Evolutionary conservation across 768 basidiomycete species (phyloP).

Genomic region (Lactarius hengduanensis): DNA sequence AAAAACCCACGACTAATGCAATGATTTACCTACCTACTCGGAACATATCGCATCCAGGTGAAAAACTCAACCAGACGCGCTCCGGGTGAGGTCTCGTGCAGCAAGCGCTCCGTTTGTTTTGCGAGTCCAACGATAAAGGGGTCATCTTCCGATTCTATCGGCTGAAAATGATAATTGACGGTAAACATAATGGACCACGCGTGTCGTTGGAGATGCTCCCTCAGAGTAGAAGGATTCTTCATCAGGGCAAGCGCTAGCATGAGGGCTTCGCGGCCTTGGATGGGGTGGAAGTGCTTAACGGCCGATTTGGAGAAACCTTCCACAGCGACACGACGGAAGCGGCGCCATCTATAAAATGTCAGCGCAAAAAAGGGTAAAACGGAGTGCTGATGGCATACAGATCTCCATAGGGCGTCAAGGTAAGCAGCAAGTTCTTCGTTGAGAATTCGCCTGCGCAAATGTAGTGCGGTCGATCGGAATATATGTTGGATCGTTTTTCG

Average conservation of each 20-base stretch:
- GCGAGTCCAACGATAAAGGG: no score
- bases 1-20: no score
- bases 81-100: no score
- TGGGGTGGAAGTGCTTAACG: conserved; percentile 31
- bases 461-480: conserved; percentile 11
- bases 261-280: conserved; percentile 36
- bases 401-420: conserved; percentile 31
- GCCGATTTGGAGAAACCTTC: conserved; percentile 32
- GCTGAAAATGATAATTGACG: no score
- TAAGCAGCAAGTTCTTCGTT: conserved; percentile 32
- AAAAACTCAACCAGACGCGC: no score
- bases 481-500: conserved; percentile 25
- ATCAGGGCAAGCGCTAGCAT: conserved; percentile 31
- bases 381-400: background rate
- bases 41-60: no score
- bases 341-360: conserved; percentile 28
- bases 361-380: background rate
- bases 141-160: no score
- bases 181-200: conserved; percentile 31
- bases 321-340: conserved; percentile 32
- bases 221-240: conserved; percentile 29
- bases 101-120: no score
- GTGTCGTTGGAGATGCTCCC: conserved; percentile 30
- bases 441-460: conserved; percentile 33
- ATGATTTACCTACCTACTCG: no score